Evolutionary conservation across 305 asterid genomes (phyloP).

Genomic region (Fraxinus sp.): DNA sequence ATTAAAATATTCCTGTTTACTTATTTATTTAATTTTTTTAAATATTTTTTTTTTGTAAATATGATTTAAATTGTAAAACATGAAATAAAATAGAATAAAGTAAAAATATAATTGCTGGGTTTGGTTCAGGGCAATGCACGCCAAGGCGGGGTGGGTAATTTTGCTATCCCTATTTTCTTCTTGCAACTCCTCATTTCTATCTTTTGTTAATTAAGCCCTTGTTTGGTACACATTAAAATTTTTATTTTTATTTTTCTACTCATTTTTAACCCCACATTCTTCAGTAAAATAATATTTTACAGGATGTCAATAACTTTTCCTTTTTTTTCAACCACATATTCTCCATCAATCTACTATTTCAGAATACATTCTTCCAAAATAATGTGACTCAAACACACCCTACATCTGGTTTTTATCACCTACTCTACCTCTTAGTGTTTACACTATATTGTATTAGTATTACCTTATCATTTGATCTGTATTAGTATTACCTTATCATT

Average conservation of each 20-base stretch:
- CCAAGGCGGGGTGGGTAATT: neutral
- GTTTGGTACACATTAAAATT: too few relatives aligned
- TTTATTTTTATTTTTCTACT: too few relatives aligned
- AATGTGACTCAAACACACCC: too few relatives aligned
- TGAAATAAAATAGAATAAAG: neutral
- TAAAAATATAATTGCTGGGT: neutral
- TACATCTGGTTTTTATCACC: neutral
- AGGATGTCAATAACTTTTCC: too few relatives aligned
- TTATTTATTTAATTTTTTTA: too few relatives aligned
- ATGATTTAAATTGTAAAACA: neutral
- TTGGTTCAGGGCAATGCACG: neutral
- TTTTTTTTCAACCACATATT: too few relatives aligned
- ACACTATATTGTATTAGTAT: neutral
- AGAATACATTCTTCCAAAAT: too few relatives aligned
- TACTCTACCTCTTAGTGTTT: conserved; percentile 6
- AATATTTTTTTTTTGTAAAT: too few relatives aligned
- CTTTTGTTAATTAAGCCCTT: neutral
- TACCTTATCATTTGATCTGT: neutral
- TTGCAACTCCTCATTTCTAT: neutral
- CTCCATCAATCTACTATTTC: too few relatives aligned
- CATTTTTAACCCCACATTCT: too few relatives aligned
- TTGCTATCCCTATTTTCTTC: neutral
- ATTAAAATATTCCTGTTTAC: neutral
- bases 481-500: too few relatives aligned
- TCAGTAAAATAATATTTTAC: too few relatives aligned